A percentile compares a stretch with the other conserved stretches of the same genome.
Evolutionary conservation across 2,329 filamentous ascomycete genomes (phyloP).

Genomic region (Penicillium psychrosexuale): DNA sequence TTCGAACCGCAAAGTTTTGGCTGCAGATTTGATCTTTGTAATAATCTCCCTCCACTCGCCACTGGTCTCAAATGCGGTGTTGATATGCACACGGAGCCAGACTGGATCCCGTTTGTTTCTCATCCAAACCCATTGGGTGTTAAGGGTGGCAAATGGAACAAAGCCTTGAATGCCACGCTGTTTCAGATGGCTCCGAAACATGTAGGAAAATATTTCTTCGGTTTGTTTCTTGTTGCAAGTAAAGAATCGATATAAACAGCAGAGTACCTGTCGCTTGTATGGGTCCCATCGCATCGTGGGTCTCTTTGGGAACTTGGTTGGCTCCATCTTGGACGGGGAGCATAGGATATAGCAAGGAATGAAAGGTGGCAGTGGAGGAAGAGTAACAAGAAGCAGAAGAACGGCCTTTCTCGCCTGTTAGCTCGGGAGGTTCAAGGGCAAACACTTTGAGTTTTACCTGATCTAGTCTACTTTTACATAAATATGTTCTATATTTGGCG

Average conservation of each 20-base stretch:
- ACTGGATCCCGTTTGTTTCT: slow-evolving; percentile 11
- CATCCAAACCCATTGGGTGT: slow-evolving; percentile 26
- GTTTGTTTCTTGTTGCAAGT: slow-evolving; percentile 5
- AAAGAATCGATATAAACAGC: slow-evolving; percentile 29
- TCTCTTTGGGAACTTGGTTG: background rate
- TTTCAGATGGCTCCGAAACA: slow-evolving; percentile 22
- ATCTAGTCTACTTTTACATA: too few species aligned
- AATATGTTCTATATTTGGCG: too few species aligned
- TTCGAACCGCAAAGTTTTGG: background rate
- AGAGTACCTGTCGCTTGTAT: slow-evolving; percentile 21
- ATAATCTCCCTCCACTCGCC: slow-evolving; percentile 16
- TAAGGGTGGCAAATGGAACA: slow-evolving; percentile 8
- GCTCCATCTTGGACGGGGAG: background rate
- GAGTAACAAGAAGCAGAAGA: background rate
- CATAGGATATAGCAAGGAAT: background rate
- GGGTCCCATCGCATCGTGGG: slow-evolving; percentile 17
- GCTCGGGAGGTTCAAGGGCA: background rate
- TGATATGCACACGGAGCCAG: slow-evolving; percentile 25
- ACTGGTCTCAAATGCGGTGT: slow-evolving; percentile 15
- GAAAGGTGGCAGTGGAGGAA: background rate
- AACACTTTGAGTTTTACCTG: too few species aligned
- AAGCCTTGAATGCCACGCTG: slow-evolving; percentile 21
- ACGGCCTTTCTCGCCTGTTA: background rate
- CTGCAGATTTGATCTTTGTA: slow-evolving; percentile 14
- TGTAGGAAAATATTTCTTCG: slow-evolving; percentile 26